Evolutionary conservation across 306 rosid genomes (phyloP), one percentile per base, ranked within the genome.

Genomic region (Oxytropis ochrocephala): DNA sequence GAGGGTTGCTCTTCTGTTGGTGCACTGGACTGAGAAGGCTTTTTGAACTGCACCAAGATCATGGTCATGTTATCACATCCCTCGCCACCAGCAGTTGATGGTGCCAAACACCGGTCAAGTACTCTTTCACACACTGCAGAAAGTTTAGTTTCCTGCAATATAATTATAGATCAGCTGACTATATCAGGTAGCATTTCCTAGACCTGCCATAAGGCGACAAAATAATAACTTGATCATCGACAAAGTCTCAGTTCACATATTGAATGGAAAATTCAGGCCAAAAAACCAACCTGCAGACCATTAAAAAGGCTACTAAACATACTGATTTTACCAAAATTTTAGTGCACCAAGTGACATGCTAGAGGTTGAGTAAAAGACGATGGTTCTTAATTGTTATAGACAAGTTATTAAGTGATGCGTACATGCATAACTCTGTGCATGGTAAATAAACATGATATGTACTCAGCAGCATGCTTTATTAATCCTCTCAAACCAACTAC

Each of bases 31-130:
- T 5, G 89, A 30, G 69, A 39, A 44, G 82, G 87, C 67, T 83
- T 91, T 82, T 91, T 94, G 71, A 94, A 87, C 76, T 88, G 97
- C 54, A 94, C 95, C 85, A 94, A 53, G 72, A 94, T 89, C 95
- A 94, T 91, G 56, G 99, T 94, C 99, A 94, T 94, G 87, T 94
- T 94, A 48, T 94, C 99, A 41, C 99, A 91, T 62, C 99, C 99
- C 77, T 87, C 95, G 0, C 99, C 99, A 47, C 79, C 54, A 9
- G 84, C 83, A 3, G 93, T 93, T 24, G 96, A 85, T 38, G 97
- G 98, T 18, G 96, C 99, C 93, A 94, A 80, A 78, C 99, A 94
- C 75, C 55, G 79, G 76, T 94, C 95, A 14, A 94, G 82, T 75
- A 91, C 95, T 81, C 79, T 83, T 84, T 88, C 99, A 24, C 93